A percentile compares a stretch with the other conserved stretches of the same genome.
Conservation (phyloP, 75 land plant genomes). For the Cryptomeria japonica region DNA sequence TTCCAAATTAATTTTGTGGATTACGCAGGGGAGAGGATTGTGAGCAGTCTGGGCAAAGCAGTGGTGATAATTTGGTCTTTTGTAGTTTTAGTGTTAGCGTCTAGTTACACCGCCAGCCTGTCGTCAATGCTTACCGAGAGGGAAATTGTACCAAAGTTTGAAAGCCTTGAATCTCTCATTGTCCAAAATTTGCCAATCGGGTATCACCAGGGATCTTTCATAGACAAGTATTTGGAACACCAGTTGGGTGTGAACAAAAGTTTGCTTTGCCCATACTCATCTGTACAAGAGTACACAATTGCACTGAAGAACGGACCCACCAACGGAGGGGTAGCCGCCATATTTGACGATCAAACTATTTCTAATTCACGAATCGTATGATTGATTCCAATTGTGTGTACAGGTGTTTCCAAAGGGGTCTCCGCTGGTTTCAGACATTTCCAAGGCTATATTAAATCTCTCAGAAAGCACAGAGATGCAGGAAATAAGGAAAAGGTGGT, state of each 20-base stretch:
- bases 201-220: slow-evolving; percentile 39
- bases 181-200: slow-evolving; percentile 28
- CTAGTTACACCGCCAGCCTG: slow-evolving; percentile 55
- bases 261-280: slow-evolving; percentile 15
- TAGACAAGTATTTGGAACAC: slow-evolving; percentile 23
- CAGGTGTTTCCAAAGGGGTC: slow-evolving; percentile 77
- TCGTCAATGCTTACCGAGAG: slow-evolving; percentile 49
- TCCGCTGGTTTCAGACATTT: slow-evolving; percentile 45
- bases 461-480: slow-evolving; percentile 48
- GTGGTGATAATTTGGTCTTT: slow-evolving; percentile 22
- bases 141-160: slow-evolving; percentile 26
- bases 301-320: slow-evolving; percentile 30
- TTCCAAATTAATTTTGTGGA: background rate
- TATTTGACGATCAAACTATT: slow-evolving; percentile 25
- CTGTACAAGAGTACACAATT: slow-evolving; percentile 22
- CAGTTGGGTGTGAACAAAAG: slow-evolving; percentile 20
- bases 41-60: slow-evolving; percentile 19
- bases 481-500: slow-evolving; percentile 36
- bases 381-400: no score
- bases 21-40: slow-evolving; percentile 19
- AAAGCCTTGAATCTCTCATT: slow-evolving; percentile 21
- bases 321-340: slow-evolving; percentile 33
- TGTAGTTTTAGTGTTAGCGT: slow-evolving; percentile 16
- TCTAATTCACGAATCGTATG: no score
- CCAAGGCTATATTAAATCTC: slow-evolving; percentile 46